Base-by-base conservation (phyloP, 1,284 basidiomycete species). In the Phellinidium pouzarii region DNA sequence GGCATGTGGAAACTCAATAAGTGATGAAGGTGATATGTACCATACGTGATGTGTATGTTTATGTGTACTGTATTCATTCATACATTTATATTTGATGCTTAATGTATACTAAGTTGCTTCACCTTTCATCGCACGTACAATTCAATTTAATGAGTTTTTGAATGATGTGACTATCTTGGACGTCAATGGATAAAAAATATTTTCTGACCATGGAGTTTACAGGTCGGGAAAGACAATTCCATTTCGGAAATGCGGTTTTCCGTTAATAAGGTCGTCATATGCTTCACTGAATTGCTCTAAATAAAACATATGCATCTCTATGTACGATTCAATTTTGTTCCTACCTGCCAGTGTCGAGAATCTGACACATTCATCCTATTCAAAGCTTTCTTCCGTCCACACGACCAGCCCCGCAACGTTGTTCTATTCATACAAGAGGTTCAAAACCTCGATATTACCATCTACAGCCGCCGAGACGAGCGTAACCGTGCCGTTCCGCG, bases 1-100 rank as follows among this genome's bases (percentile, higher is more conserved):
- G 87, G 87, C 0, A 69, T 80, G 62, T 94, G 91, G 91, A 81
- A 72, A 61, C 66, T 91, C 48, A 71, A 73, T 26, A 61, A 61
- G 34, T 67, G 57, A 64, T 31, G 20, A 11, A 9, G 7, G 5
- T 12, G n/a, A 9, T 29, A 9, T 50, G 25, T n/a, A 17, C 8
- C 8, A 31, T 40, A 41, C 12, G 26, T n/a, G n/a, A n/a, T 27
- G 36, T 42, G 20, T 47, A 31, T n/a, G 17, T 34, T 19, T n/a
- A n/a, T 34, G n/a, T 47, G 6, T 42, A 17, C 40, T 17, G 20
- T 17, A n/a, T n/a, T n/a, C n/a, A n/a, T n/a, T n/a, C n/a, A n/a
- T n/a, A n/a, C n/a, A 42, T 42, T 42, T 42, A 17, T 22, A 42
- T 42, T 22, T 42, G 17, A 42, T n/a, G n/a, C n/a, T n/a, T n/a